Evolutionary conservation across 148 eudicot species (phyloP), one percentile per base, ranked within the genome.

Genomic region (Arbutus unedo): DNA sequence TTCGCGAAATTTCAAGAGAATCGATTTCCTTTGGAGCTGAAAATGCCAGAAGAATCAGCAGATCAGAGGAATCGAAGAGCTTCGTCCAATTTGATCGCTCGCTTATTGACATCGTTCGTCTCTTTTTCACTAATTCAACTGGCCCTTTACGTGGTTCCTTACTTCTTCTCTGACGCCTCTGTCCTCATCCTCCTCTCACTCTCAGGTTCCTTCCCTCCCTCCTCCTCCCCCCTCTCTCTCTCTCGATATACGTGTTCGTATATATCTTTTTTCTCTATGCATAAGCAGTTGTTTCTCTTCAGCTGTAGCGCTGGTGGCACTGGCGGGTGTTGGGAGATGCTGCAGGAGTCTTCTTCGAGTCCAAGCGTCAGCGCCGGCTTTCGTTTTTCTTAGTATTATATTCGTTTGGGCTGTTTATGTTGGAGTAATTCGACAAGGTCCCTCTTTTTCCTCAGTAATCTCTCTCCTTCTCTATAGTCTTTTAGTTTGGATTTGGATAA

Each of bases 281-380:
- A 6, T 48, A 76, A 54, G 53, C 18, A 38, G 57, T 77, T 48
- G 48, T 18, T 48, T 55, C 54, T 59, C 53, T 88, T 80, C 90
- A 91, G 93, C 75, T 83, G 51, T 78, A 23, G 82, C 87, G 68
- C 56, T 87, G 64, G 47, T 89, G 60, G 62, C 88, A 48, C 79
- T 84, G 59, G 79, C 86, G 41, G 90, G 84, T 15, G 14, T 88
- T 45, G 82, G 88, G 77, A 89, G 87, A 81, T 80, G 53, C 38
- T 85, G 80, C 81, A 88, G 87, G 83, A 84, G 87, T 76, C 18
- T 89, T 51, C 64, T 88, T 0, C 83, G 91, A 25, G 80, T 93
- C 77, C 93, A 87, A 5, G 96, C 88, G 80, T 94, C 95, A 6
- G 91, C 98, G 81, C 93, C 98, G 6, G 93, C 93, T 49, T 90